Evolutionary conservation across 352 stramenopile species (phyloP).

Genomic region (Phytophthora pini): DNA sequence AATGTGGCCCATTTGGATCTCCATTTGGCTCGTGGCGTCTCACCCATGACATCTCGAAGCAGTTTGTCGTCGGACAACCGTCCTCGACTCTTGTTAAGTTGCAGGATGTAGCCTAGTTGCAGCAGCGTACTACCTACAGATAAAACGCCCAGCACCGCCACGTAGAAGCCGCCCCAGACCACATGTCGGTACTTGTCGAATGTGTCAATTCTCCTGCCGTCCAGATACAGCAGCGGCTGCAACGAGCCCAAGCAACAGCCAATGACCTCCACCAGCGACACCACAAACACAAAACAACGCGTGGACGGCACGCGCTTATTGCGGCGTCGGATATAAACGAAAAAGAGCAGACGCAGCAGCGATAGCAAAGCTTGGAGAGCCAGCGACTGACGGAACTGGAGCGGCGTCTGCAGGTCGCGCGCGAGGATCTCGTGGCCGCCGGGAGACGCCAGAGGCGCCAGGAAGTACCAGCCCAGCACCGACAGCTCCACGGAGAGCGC

Average conservation of each 20-base stretch:
- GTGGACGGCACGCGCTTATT: conserved; percentile 80
- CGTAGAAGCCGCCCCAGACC: conserved; percentile 59
- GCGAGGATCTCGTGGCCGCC: conserved; percentile 38
- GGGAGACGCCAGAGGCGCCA: conserved; percentile 44
- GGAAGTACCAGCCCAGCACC: conserved; percentile 66
- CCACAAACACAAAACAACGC: conserved; percentile 81
- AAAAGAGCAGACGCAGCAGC: conserved; percentile 58
- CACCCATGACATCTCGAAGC: conserved; percentile 66
- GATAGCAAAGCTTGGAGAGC: conserved; percentile 60
- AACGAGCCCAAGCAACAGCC: conserved; percentile 56
- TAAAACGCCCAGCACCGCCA: conserved; percentile 58
- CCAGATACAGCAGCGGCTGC: conserved; percentile 71
- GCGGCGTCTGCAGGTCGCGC: conserved; percentile 42
- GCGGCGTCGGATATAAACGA: conserved; percentile 69
- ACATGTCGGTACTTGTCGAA: conserved; percentile 57
- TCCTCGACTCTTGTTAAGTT: conserved; percentile 78
- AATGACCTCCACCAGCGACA: conserved; percentile 64
- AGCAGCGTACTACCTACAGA: conserved; percentile 59
- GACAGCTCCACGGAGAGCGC: conserved; percentile 61
- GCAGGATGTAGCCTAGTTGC: conserved; percentile 79
- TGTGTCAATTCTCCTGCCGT: conserved; percentile 44
- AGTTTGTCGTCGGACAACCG: conserved; percentile 66
- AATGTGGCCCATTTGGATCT: conserved; percentile 80
- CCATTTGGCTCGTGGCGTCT: conserved; percentile 53
- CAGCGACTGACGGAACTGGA: conserved; percentile 76